Conservation (phyloP, 768 basidiomycete genomes). For the Amanita rubescens region DNA sequence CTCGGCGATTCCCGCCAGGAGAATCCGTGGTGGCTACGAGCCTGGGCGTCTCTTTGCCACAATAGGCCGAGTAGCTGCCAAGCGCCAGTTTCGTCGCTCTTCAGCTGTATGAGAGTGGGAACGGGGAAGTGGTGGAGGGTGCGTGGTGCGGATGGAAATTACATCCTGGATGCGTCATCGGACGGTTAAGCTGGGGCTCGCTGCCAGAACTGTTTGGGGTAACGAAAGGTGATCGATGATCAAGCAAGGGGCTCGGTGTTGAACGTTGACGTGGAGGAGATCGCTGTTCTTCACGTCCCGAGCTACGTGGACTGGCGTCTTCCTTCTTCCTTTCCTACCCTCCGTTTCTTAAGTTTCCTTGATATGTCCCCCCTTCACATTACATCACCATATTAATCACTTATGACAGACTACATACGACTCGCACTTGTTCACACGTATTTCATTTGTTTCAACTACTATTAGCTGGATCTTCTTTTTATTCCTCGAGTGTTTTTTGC, state of each 20-base stretch:
- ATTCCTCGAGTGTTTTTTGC: too few species aligned
- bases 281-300: background rate
- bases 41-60: background rate
- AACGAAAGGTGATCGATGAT: background rate
- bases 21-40: conserved; percentile 5
- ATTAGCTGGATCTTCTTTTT: background rate
- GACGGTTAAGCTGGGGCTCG: background rate
- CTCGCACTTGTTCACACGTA: background rate
- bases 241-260: background rate
- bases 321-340: background rate
- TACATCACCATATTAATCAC: background rate
- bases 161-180: background rate
- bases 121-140: too few species aligned
- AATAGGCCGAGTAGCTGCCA: background rate
- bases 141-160: background rate
- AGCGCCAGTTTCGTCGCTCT: background rate
- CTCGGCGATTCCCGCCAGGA: conserved; percentile 3
- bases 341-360: background rate
- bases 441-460: background rate
- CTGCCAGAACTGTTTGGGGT: background rate
- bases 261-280: background rate
- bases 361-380: background rate
- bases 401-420: background rate
- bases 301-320: background rate
- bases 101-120: background rate